phyloP scores from a whole-genome alignment of 768 basidiomycete genomes.

The Trametes coccinea region DNA sequence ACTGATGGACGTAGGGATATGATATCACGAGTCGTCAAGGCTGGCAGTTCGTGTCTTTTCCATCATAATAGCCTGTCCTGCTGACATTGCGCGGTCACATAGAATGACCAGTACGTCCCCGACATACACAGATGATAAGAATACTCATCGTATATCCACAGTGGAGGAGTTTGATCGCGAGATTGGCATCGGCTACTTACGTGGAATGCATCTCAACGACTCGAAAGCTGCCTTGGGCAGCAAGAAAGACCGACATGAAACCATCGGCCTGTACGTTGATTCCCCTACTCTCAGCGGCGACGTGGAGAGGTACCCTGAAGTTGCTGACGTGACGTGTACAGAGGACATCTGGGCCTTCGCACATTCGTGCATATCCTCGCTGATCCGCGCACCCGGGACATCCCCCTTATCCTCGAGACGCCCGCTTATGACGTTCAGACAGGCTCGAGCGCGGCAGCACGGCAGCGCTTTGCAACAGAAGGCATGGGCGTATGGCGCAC shows the following conservation, averaged over 20 bases:
- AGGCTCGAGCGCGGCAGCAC: conserved; percentile 1
- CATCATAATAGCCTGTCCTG: no score
- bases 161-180: conserved; percentile 67
- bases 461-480: conserved; percentile 15
- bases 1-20: conserved; percentile 54
- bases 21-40: conserved; percentile 73
- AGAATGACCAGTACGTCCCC: conserved; percentile 26
- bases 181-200: conserved; percentile 71
- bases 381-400: conserved; percentile 63
- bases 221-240: conserved; percentile 65
- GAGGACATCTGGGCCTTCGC: conserved; percentile 64
- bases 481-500: conserved; percentile 66
- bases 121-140: background rate
- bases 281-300: no score
- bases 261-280: conserved; percentile 79
- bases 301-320: no score
- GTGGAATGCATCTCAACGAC: conserved; percentile 87
- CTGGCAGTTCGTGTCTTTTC: conserved; percentile 58
- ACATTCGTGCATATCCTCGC: conserved; percentile 67
- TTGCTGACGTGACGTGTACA: conserved; percentile 29
- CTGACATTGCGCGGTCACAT: background rate
- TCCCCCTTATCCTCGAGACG: conserved; percentile 84
- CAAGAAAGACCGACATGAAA: conserved; percentile 80
- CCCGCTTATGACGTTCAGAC: conserved; percentile 56
- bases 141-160: conserved; percentile 21